These are phyloP conservation scores for Sporothrix dimorphospora DNA, from an alignment of 2,329 filamentous ascomycete genomes.

Conservation along the genomic window DNA sequence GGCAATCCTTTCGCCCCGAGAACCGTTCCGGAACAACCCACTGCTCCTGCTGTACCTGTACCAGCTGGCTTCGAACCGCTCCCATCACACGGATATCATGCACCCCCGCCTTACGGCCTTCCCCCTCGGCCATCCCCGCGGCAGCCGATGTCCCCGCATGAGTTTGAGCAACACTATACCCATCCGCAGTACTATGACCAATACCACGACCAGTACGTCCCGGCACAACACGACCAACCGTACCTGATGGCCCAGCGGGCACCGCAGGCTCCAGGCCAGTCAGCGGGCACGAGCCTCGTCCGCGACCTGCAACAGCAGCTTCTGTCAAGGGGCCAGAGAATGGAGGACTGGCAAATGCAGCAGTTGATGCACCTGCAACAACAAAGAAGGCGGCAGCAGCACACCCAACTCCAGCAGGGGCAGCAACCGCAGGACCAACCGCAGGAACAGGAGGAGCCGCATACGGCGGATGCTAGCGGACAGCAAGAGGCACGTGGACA, in stretches of 20 bases:
- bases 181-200: background rate
- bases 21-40: background rate
- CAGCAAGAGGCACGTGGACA: background rate
- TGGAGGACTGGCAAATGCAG: background rate
- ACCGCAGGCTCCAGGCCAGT: background rate
- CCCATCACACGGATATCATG: background rate
- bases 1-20: constrained; percentile 4
- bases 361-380: background rate
- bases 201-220: background rate
- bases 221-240: background rate
- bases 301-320: background rate
- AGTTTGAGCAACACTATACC: too few species aligned
- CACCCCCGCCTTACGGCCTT: background rate
- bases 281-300: background rate
- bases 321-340: background rate
- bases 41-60: background rate
- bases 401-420: background rate
- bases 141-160: too few species aligned
- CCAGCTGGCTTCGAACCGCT: background rate
- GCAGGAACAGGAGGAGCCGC: background rate
- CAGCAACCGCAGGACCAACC: background rate
- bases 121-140: too few species aligned
- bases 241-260: background rate
- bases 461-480: background rate
- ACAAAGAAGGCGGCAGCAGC: background rate